Conservation (phyloP, 208 protist species). For the Trypanosoma mega region DNA sequence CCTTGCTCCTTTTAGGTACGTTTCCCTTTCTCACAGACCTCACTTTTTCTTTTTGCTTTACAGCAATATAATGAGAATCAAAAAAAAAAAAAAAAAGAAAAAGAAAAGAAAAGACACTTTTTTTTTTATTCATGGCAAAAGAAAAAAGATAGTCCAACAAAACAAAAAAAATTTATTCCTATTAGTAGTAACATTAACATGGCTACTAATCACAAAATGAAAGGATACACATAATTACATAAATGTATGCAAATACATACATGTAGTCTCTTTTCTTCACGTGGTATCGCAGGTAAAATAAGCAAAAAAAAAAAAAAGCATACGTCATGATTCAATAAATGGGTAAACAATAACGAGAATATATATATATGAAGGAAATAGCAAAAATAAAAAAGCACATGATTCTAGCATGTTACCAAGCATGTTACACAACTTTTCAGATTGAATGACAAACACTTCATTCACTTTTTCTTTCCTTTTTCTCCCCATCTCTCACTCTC, state of each 20-base stretch:
- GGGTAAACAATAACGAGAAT: too few species aligned
- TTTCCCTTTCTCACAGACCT: too few species aligned
- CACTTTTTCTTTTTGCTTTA: too few species aligned
- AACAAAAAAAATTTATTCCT: not conserved
- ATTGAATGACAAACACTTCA: not conserved
- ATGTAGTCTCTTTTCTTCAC: too few species aligned
- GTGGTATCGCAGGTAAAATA: too few species aligned
- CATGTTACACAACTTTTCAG: not conserved
- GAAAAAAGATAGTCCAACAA: not conserved
- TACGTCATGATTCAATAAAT: not conserved
- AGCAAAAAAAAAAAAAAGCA: not conserved
- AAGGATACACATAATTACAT: not conserved
- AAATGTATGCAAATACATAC: not conserved
- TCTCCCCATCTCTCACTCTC: not conserved
- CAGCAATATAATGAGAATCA: not conserved
- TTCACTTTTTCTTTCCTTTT: not conserved
- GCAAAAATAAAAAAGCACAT: not conserved
- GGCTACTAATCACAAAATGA: too few species aligned
- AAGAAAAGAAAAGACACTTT: not conserved
- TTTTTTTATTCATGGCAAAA: constrained; percentile 2
- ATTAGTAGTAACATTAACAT: too few species aligned
- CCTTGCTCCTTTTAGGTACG: too few species aligned
- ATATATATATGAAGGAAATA: not conserved
- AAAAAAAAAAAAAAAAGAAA: constrained; percentile 4
- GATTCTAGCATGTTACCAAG: not conserved